These are phyloP conservation scores for Bremia lactucae DNA, from an alignment of 352 stramenopile genomes.

Conservation along the genomic window DNA sequence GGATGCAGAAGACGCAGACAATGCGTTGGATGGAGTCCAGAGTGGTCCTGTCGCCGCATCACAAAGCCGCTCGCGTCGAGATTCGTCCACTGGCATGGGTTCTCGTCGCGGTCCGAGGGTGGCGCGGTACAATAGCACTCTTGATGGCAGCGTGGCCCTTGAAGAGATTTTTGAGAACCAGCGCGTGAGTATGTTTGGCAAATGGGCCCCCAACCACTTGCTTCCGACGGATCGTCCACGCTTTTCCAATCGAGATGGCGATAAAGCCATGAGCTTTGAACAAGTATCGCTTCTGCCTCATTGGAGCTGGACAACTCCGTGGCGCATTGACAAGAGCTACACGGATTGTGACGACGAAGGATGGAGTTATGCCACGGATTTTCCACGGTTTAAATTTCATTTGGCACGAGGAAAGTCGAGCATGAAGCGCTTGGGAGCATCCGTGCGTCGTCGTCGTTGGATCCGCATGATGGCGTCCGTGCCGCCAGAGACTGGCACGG, in stretches of 20 bases:
- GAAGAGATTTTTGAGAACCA: conserved; percentile 87
- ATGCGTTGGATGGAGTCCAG: conserved; percentile 3
- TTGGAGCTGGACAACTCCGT: conserved; percentile 80
- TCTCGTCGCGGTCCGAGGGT: conserved; percentile 23
- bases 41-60: background rate
- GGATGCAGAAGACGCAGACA: conserved; percentile 14
- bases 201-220: conserved; percentile 79
- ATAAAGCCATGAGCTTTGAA: conserved; percentile 72
- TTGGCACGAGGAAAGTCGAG: conserved; percentile 70
- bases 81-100: conserved; percentile 5
- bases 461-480: conserved; percentile 82
- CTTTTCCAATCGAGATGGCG: conserved; percentile 75
- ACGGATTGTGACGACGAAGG: conserved; percentile 82
- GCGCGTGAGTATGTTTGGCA: conserved; percentile 80
- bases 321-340: conserved; percentile 83
- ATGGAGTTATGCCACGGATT: conserved; percentile 82
- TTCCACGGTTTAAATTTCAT: conserved; percentile 78
- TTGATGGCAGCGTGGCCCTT: conserved; percentile 63
- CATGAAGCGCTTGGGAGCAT: conserved; percentile 60
- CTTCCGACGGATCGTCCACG: conserved; percentile 67
- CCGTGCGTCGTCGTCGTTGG: conserved; percentile 67
- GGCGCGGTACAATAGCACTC: conserved; percentile 49
- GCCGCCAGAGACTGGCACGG: conserved; percentile 28
- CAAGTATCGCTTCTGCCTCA: conserved; percentile 54
- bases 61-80: conserved; percentile 6